Conservation (phyloP, 1,284 basidiomycete species). For the Sanghuangporus sanghuang region DNA sequence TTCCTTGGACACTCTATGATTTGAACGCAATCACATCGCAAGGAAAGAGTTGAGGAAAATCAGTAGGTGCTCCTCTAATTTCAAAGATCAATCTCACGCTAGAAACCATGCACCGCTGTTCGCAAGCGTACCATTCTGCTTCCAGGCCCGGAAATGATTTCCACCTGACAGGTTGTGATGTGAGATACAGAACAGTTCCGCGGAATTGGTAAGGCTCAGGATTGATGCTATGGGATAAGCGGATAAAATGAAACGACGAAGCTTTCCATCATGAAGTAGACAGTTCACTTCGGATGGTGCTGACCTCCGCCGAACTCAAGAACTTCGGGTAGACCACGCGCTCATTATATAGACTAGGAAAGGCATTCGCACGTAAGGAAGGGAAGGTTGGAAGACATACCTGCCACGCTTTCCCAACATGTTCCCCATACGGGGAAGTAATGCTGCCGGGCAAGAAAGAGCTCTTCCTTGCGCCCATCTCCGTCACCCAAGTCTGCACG, state of each 20-base stretch:
- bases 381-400: constrained; percentile 6
- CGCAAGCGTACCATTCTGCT: constrained; percentile 39
- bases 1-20: constrained; percentile 64
- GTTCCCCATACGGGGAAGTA: constrained; percentile 41
- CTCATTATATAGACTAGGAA: too few relatives aligned
- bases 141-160: constrained; percentile 44
- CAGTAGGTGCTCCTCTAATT: not conserved
- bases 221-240: not conserved
- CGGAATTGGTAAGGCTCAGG: not conserved
- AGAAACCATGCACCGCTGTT: constrained; percentile 44
- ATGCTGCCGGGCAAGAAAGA: constrained; percentile 37
- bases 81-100: constrained; percentile 28
- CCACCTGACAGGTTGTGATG: constrained; percentile 27
- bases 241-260: not conserved
- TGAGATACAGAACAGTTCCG: not conserved
- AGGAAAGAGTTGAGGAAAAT: not conserved
- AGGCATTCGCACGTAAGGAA: not conserved
- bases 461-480: constrained; percentile 34
- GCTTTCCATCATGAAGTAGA: not conserved
- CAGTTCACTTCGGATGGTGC: not conserved
- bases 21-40: not conserved
- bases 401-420: constrained; percentile 42
- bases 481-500: constrained; percentile 43
- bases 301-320: not conserved
- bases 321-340: too few relatives aligned